Base-by-base conservation (phyloP, 2,329 filamentous ascomycete genomes). In the Didymella glomerata region DNA sequence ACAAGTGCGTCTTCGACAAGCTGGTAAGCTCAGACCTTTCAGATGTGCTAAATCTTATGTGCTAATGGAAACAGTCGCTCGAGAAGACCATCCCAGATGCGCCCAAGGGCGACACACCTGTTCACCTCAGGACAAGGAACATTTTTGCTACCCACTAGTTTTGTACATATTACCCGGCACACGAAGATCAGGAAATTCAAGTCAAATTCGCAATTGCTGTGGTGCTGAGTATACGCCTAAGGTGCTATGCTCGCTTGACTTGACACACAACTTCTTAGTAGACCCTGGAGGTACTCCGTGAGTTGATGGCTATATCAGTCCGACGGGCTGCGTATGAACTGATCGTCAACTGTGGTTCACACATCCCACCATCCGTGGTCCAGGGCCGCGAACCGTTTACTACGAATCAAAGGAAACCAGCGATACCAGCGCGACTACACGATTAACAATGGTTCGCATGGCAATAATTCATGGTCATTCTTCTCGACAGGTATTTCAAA, bases 1-100 rank as follows among this genome's bases (percentile, higher is more conserved):
- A 97, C 85, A 90, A 89, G 82, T 99, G 95, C 80, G 93, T 97
- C 48, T 98, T 91, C 76, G 90, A 97, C 68, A 98, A 97, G 78
- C 80, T 99, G 83, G 95, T 99, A 84, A 63, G 90, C 84, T 11
- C 32, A 36, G 1, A n/a, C n/a, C 47, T n/a, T 16, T 45, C 30
- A 41, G n/a, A 8, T 1, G 3, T 25, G n/a, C 27, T 16, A 28
- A 16, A 22, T 20, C 18, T 36, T 10, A 7, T 10, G 20, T 53
- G n/a, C 55, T 64, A 28, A 61, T 60, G 66, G 48, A 59, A 44
- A 24, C 68, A 83, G 80, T 81, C 81, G 68, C 65, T 84, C 72
- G 81, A 83, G 74, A 84, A 84, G 77, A 79, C 71, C 64, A 83
- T 84, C 68, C 82, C 82, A 60, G 81, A 80, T 61, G 75, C 81